Conservation (phyloP, 2,329 filamentous ascomycete genomes). For the Allantophomopsis cytisporea region DNA sequence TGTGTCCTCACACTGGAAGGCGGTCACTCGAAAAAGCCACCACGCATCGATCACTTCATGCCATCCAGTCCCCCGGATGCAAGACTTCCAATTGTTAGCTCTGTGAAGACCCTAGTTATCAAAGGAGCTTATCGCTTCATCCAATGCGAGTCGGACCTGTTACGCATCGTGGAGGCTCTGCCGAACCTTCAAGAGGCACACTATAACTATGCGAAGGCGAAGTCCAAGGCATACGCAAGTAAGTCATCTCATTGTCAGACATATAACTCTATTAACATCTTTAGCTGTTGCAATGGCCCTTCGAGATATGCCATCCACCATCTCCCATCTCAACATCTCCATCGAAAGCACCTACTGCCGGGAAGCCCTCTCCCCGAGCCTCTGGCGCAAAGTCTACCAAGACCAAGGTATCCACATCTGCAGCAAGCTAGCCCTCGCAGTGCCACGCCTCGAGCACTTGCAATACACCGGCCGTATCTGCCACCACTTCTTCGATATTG, state of each 20-base stretch:
- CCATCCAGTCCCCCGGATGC: conserved; percentile 1
- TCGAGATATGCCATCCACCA: conserved; percentile 36
- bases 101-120: conserved; percentile 54
- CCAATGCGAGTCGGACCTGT: conserved; percentile 47
- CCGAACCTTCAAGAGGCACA: conserved; percentile 47
- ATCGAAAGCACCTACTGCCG: conserved; percentile 61
- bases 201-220: conserved; percentile 50
- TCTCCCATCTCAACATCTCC: conserved; percentile 52
- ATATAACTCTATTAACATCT: not conserved
- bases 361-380: conserved; percentile 44
- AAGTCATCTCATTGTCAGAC: not conserved
- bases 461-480: conserved; percentile 63
- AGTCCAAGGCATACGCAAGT: conserved; percentile 51
- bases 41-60: conserved; percentile 45
- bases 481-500: conserved; percentile 49
- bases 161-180: conserved; percentile 43
- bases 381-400: conserved; percentile 41
- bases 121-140: conserved; percentile 71
- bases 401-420: conserved; percentile 48
- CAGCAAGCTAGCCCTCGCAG: conserved; percentile 42
- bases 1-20: conserved; percentile 61
- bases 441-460: conserved; percentile 51
- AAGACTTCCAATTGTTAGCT: conserved; percentile 19
- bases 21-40: conserved; percentile 64
- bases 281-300: conserved; percentile 53